Evolutionary conservation across 1,139 yeast species (phyloP).

Genomic region (Yamadazyma dushanensis): DNA sequence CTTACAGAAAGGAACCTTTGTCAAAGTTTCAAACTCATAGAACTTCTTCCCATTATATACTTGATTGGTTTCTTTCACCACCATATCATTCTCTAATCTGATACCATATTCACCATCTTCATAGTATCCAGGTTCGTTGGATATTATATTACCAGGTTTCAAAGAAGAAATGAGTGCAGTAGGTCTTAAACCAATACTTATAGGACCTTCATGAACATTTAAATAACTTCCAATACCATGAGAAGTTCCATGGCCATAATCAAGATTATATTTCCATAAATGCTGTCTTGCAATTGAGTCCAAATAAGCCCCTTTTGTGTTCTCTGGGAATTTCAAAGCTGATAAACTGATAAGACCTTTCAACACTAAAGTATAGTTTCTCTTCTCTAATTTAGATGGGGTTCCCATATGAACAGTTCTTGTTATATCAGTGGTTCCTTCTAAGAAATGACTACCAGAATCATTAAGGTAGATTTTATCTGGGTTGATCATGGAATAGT

Average conservation of each 20-base stretch:
- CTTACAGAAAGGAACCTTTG: conserved; percentile 75
- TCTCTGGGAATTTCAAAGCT: conserved; percentile 77
- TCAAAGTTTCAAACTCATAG: conserved; percentile 79
- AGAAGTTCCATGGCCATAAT: conserved; percentile 95
- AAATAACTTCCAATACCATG: conserved; percentile 95
- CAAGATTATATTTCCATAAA: conserved; percentile 84
- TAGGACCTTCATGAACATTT: conserved; percentile 96
- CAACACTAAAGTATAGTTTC: conserved; percentile 83
- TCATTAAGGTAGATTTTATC: conserved; percentile 81
- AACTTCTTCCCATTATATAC: conserved; percentile 53
- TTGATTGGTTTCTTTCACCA: conserved; percentile 52
- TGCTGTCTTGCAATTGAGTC: conserved; percentile 89
- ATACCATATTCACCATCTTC: conserved; percentile 93
- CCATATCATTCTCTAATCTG: conserved; percentile 84
- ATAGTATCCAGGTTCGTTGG: conserved; percentile 96
- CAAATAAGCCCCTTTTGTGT: conserved; percentile 78
- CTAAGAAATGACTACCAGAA: conserved; percentile 90
- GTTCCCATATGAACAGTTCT: conserved; percentile 81
- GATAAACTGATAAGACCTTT: conserved; percentile 90
- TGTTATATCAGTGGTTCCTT: conserved; percentile 96
- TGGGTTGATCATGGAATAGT: conserved; percentile 70
- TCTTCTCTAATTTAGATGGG: conserved; percentile 67
- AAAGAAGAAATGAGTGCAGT: conserved; percentile 47
- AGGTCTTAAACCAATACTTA: conserved; percentile 79
- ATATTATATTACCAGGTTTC: conserved; percentile 73